A percentile compares a stretch with the other conserved stretches of the same genome.
Evolutionary conservation across 163 green algal genomes (phyloP).

Genomic region (Coccomyxa subellipsoidea): DNA sequence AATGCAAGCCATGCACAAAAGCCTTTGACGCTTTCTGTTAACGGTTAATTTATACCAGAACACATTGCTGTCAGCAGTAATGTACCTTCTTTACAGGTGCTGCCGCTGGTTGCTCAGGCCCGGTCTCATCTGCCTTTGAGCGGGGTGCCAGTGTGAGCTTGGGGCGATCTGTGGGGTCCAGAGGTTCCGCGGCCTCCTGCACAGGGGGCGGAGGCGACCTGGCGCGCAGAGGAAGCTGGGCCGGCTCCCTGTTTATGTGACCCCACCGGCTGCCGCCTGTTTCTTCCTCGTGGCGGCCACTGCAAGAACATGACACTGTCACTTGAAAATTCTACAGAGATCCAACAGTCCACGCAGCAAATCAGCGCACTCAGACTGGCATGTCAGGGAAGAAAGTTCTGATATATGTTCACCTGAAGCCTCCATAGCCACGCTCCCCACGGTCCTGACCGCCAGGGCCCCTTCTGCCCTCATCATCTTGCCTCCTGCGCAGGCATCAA

Average conservation of each 20-base stretch:
- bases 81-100: background rate
- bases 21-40: no score
- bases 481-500: background rate
- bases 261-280: background rate
- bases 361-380: no score
- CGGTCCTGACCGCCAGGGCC: background rate
- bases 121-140: no score
- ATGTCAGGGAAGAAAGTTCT: no score
- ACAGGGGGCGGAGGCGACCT: background rate
- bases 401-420: background rate
- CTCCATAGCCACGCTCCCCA: background rate
- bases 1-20: no score
- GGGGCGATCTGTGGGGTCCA: background rate
- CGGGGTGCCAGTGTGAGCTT: background rate
- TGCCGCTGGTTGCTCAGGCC: background rate
- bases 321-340: background rate
- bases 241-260: background rate
- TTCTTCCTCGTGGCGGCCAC: constrained; percentile 18
- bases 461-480: background rate
- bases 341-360: no score
- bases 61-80: background rate
- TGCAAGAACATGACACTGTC: background rate
- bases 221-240: background rate
- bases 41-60: no score
- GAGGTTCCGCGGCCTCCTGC: background rate